Base-by-base conservation (phyloP, 2,329 filamentous ascomycete genomes). In the Exserohilum rostratum region DNA sequence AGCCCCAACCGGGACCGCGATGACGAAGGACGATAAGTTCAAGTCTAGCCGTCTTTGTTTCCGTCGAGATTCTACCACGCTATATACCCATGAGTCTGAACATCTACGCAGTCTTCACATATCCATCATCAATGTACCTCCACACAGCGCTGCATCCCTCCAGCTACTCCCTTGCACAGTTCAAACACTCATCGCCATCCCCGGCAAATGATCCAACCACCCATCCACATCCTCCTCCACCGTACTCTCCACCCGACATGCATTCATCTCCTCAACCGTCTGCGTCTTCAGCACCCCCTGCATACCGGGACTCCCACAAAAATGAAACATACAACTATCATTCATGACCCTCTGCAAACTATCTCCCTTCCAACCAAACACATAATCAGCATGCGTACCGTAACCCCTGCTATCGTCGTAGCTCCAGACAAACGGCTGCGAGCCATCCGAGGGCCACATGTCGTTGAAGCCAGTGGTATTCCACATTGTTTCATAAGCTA, bases 331-430 rank as follows among this genome's bases (percentile, higher is more conserved):
- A 30, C 64, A 67, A 12, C 37, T 55, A 37, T 59, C 55, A 39
- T 69, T 65, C 56, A 69, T 66, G 12, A 57, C 44, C 53, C 65
- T 29, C 43, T 72, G 69, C 15, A 72, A 49, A 5, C 60, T 49
- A 43, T 72, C 69, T 22, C 65, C 69, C 46, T 71, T 67, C 69
- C 64, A 69, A 3, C 64, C 64, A 57, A 67, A 67, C 55, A 67
- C 59, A 39, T 67, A 67, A 38, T 67, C 59, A 2, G 62, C 64
- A 44, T 69, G 65, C 17, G 66, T 62, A 10, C 65, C 65, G 34
- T 68, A 65, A 17, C 63, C 65, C 10, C 60, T 67, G 1, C 58
- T 74, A 64, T 65, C 31, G 5, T n/a, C 17, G 12, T 30, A 34
- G 2, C 20, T 47, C 22, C 46, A 39, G 9, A 46, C 35, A 9